phyloP scores from a whole-genome alignment of 139 green algal species.

The Volvox africanus region DNA sequence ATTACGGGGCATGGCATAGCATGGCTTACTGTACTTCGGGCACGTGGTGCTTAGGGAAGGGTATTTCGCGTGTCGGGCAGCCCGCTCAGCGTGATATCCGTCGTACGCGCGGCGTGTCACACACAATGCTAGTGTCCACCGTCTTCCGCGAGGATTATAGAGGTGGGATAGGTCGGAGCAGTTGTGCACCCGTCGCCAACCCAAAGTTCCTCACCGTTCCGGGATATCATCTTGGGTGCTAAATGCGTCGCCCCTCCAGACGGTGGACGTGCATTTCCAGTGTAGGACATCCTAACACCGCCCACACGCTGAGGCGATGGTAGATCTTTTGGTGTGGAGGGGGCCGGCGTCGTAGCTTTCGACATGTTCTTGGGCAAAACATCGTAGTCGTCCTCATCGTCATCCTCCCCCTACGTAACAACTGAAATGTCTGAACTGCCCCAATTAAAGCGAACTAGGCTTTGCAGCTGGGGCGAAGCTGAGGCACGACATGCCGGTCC shows the following conservation, averaged over 20 bases:
- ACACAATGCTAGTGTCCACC: too few species aligned
- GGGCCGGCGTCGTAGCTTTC: neutral
- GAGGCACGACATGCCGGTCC: neutral
- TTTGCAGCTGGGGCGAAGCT: neutral
- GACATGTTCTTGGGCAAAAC: constrained; percentile 53
- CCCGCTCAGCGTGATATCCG: too few species aligned
- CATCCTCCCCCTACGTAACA: constrained; percentile 9
- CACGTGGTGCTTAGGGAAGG: too few species aligned
- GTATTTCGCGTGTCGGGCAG: too few species aligned
- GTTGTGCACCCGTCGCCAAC: too few species aligned
- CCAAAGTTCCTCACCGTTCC: neutral
- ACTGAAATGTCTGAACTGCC: neutral
- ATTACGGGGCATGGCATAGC: too few species aligned
- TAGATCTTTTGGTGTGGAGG: constrained; percentile 12
- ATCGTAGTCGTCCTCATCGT: constrained; percentile 63
- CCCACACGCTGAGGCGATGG: neutral
- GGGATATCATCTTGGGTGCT: neutral
- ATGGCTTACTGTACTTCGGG: too few species aligned
- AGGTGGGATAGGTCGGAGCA: too few species aligned
- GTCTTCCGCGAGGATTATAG: too few species aligned
- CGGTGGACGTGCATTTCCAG: neutral
- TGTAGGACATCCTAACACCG: constrained; percentile 3
- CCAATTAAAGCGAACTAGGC: neutral
- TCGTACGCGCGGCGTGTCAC: too few species aligned
- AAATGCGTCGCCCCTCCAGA: neutral